Conservation (phyloP, 2,329 filamentous ascomycete genomes). For the Penicillium sp. region DNA sequence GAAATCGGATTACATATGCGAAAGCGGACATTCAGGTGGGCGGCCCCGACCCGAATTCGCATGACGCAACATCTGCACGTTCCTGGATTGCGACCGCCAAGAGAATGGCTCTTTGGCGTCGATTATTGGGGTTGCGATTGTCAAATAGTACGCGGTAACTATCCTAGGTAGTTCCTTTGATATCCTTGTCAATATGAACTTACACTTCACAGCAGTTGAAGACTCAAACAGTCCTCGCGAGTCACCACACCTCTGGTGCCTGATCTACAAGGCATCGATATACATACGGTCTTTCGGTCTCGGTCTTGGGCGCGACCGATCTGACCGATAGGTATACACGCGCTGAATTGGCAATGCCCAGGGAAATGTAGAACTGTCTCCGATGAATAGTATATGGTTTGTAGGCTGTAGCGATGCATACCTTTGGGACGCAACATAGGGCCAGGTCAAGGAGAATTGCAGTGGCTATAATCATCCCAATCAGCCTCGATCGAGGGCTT, state of each 20-base stretch:
- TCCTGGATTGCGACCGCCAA: constrained; percentile 1
- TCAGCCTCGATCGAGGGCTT: not conserved
- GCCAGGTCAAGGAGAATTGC: not conserved
- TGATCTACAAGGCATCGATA: not conserved
- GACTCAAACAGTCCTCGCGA: not conserved
- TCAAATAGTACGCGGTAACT: not conserved
- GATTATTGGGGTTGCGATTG: not conserved
- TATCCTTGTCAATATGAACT: not conserved
- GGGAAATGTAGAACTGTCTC: not conserved
- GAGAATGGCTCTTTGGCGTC: not conserved
- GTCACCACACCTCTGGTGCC: not conserved
- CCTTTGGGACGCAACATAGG: not conserved
- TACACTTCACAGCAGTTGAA: not conserved
- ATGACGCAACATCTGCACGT: constrained; percentile 32
- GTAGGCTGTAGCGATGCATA: too few species aligned
- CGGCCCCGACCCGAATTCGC: constrained; percentile 16
- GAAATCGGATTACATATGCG: constrained; percentile 22
- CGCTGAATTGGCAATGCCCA: not conserved
- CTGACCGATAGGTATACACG: too few species aligned
- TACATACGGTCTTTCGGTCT: not conserved
- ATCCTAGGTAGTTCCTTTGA: too few species aligned
- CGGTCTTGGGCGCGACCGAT: not conserved
- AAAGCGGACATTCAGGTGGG: constrained; percentile 21
- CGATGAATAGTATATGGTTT: too few species aligned
- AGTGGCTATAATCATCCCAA: not conserved